phyloP scores from a whole-genome alignment of 768 basidiomycete species.

The Sporobolomyces phaffii region DNA sequence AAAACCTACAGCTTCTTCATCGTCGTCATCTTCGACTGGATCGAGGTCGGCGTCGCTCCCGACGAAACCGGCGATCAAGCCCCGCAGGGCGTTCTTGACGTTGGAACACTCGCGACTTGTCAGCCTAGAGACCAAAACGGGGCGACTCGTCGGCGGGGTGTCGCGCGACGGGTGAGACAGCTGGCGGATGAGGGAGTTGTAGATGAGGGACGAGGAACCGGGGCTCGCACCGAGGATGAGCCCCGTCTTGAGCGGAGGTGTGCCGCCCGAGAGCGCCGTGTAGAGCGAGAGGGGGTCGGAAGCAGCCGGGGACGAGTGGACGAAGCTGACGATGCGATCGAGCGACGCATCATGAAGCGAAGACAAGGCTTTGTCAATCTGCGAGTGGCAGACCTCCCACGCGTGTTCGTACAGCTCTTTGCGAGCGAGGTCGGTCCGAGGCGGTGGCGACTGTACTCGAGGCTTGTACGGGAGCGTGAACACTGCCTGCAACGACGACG shows the following conservation, averaged over 20 bases:
- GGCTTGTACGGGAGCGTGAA: constrained; percentile 29
- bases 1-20: constrained; percentile 6
- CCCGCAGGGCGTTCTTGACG: constrained; percentile 33
- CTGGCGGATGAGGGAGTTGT: constrained; percentile 26
- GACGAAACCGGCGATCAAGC: constrained; percentile 32
- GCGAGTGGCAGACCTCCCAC: not conserved
- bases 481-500: constrained; percentile 16
- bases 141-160: not conserved
- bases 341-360: constrained; percentile 34
- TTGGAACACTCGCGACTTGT: constrained; percentile 32
- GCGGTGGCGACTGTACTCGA: no score
- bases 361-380: constrained; percentile 20
- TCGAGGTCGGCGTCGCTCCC: constrained; percentile 17
- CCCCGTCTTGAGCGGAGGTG: constrained; percentile 10
- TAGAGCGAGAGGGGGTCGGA: not conserved
- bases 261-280: not conserved
- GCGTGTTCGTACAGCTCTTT: constrained; percentile 15
- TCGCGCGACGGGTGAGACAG: not conserved
- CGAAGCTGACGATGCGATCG: constrained; percentile 27
- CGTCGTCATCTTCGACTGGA: constrained; percentile 23
- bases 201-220: constrained; percentile 33
- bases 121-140: constrained; percentile 25
- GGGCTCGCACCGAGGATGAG: constrained; percentile 35
- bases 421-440: not conserved
- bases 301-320: not conserved